Evolutionary conservation across 2,329 filamentous ascomycete genomes (phyloP).

Genomic region (Furcasterigmium furcatum): DNA sequence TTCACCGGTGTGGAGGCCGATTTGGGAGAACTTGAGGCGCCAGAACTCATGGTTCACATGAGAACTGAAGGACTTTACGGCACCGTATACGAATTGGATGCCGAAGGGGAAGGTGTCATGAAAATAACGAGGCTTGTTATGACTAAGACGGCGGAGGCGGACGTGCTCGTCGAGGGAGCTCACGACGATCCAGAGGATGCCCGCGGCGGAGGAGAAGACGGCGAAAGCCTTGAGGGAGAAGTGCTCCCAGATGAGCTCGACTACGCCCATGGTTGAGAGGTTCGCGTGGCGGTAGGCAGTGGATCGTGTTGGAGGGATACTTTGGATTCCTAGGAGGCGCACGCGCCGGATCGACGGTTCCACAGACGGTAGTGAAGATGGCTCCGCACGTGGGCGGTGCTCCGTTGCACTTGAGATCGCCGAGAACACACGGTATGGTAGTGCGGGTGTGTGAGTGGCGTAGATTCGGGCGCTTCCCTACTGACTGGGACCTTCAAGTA

Average conservation of each 20-base stretch:
- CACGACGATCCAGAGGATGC: conserved; percentile 32
- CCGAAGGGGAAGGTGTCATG: conserved; percentile 45
- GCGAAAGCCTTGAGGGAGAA: conserved; percentile 37
- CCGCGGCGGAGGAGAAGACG: conserved; percentile 30
- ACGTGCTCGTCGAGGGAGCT: conserved; percentile 35
- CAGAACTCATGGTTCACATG: conserved; percentile 63
- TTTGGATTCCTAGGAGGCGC: not conserved
- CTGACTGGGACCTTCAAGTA: too few relatives aligned
- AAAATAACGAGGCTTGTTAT: conserved; percentile 29
- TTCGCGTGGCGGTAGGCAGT: too few relatives aligned
- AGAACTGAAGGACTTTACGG: conserved; percentile 46
- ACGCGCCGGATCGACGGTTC: not conserved
- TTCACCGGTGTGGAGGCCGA: conserved; percentile 57
- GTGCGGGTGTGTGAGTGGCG: too few relatives aligned
- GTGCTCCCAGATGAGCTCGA: conserved; percentile 43
- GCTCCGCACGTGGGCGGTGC: not conserved
- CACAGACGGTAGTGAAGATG: not conserved
- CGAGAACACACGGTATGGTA: not conserved
- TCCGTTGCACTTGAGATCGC: not conserved
- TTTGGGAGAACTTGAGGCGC: conserved; percentile 43
- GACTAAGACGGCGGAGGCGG: conserved; percentile 40
- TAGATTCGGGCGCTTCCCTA: too few relatives aligned
- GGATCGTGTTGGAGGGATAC: too few relatives aligned
- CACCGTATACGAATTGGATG: conserved; percentile 60
- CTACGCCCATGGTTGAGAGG: conserved; percentile 40